These are phyloP conservation scores for Aspergillus pseudoglaucus DNA, from an alignment of 2,329 filamentous ascomycete genomes.

Conservation along the genomic window DNA sequence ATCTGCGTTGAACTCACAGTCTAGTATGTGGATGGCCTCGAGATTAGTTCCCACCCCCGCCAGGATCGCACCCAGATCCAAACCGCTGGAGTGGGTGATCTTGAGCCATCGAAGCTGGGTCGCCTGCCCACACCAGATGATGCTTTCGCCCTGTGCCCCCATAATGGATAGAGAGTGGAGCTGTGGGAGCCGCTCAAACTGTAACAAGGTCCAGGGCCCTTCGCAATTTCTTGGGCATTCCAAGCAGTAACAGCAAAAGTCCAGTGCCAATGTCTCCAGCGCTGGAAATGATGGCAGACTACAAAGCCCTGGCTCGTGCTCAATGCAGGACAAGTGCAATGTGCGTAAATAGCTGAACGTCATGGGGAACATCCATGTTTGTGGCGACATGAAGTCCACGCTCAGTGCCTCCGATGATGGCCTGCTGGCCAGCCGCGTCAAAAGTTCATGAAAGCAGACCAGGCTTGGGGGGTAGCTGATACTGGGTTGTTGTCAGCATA, in stretches of 20 bases:
- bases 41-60: neutral
- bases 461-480: slow-evolving; percentile 4
- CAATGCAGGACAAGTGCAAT: slow-evolving; percentile 3
- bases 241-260: slow-evolving; percentile 6
- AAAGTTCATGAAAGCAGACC: slow-evolving; percentile 1
- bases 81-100: slow-evolving; percentile 1
- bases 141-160: slow-evolving; percentile 1
- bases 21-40: slow-evolving; percentile 1
- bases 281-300: slow-evolving; percentile 2
- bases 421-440: slow-evolving; percentile 1
- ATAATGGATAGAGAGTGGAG: slow-evolving; percentile 2
- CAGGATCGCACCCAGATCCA: neutral
- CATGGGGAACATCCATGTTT: slow-evolving; percentile 3
- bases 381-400: slow-evolving; percentile 4
- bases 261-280: slow-evolving; percentile 3
- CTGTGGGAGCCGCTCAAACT: neutral
- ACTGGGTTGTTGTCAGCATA: slow-evolving; percentile 1
- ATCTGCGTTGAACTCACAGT: slow-evolving; percentile 3
- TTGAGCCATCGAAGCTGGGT: slow-evolving; percentile 1
- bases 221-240: neutral
- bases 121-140: slow-evolving; percentile 2
- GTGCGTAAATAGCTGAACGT: slow-evolving; percentile 1
- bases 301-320: slow-evolving; percentile 3
- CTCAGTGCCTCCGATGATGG: slow-evolving; percentile 2
- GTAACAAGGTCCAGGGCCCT: slow-evolving; percentile 1